Evolutionary conservation across 805 yeast genomes (phyloP).

Genomic region (Metschnikowia rubicola): DNA sequence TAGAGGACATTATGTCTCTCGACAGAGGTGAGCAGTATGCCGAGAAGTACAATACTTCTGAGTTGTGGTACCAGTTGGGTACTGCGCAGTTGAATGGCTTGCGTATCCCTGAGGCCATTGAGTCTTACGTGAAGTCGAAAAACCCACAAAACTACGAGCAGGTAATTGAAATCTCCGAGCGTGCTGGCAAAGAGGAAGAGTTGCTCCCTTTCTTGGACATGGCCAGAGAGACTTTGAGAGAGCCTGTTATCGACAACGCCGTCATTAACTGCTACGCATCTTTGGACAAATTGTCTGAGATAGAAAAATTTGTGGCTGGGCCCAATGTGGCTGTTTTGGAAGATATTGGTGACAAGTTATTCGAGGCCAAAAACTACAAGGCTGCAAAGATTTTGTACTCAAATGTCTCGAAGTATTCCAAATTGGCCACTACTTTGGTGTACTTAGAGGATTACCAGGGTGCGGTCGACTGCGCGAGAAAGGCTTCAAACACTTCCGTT

Average conservation of each 20-base stretch:
- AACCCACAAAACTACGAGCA: slow-evolving; percentile 87
- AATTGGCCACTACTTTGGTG: slow-evolving; percentile 94
- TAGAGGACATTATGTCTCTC: slow-evolving; percentile 88
- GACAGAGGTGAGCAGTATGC: slow-evolving; percentile 95
- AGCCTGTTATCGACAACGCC: slow-evolving; percentile 90
- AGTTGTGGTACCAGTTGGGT: slow-evolving; percentile 93
- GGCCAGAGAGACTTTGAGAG: slow-evolving; percentile 91
- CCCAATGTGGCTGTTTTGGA: slow-evolving; percentile 93
- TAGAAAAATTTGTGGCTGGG: slow-evolving; percentile 78
- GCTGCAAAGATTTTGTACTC: slow-evolving; percentile 90
- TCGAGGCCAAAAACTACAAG: slow-evolving; percentile 74
- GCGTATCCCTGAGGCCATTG: slow-evolving; percentile 86
- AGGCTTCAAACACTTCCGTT: slow-evolving; percentile 87
- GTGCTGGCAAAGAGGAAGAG: slow-evolving; percentile 94
- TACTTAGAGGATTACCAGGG: slow-evolving; percentile 88
- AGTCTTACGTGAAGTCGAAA: slow-evolving; percentile 85
- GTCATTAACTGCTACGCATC: slow-evolving; percentile 84
- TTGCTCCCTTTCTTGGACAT: slow-evolving; percentile 77
- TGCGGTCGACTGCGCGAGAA: slow-evolving; percentile 98
- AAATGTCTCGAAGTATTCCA: slow-evolving; percentile 88
- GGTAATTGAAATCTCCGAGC: slow-evolving; percentile 90
- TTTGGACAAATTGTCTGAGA: slow-evolving; percentile 68
- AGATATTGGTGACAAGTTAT: slow-evolving; percentile 85
- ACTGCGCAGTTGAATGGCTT: slow-evolving; percentile 92
- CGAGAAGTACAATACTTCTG: slow-evolving; percentile 80